Evolutionary conservation across 768 basidiomycete species (phyloP).

Genomic region (Russula vinacea): DNA sequence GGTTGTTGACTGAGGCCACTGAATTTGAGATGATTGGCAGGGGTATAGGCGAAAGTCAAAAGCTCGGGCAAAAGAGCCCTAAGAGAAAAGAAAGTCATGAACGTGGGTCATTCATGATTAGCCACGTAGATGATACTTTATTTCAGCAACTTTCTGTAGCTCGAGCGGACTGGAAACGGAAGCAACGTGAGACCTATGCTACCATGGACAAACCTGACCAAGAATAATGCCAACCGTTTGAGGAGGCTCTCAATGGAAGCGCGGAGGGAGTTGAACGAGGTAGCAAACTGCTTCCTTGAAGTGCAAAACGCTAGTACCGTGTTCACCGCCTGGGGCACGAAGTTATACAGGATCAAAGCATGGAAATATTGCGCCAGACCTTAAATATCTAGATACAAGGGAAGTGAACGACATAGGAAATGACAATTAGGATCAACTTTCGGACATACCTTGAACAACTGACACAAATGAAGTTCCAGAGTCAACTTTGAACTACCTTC

Average conservation of each 20-base stretch:
- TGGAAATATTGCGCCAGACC: slow-evolving; percentile 2
- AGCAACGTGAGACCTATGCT: slow-evolving; percentile 7
- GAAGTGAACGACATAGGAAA: not conserved
- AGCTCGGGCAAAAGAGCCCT: slow-evolving; percentile 81
- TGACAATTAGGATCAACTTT: not conserved
- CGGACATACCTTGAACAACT: slow-evolving; percentile 24
- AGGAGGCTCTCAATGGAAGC: slow-evolving; percentile 78
- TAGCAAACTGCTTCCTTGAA: slow-evolving; percentile 73
- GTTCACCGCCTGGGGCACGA: slow-evolving; percentile 63
- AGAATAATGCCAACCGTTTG: slow-evolving; percentile 53
- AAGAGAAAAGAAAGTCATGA: slow-evolving; percentile 12
- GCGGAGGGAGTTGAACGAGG: slow-evolving; percentile 71
- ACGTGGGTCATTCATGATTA: not conserved
- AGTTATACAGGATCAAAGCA: not conserved
- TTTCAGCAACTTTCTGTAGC: slow-evolving; percentile 71
- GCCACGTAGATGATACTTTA: slow-evolving; percentile 54
- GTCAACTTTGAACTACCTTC: slow-evolving; percentile 28
- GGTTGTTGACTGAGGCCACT: slow-evolving; percentile 48
- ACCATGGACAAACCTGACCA: not conserved
- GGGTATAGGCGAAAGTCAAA: slow-evolving; percentile 79
- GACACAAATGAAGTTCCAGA: not conserved
- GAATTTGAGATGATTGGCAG: slow-evolving; percentile 56
- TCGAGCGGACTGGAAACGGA: slow-evolving; percentile 61
- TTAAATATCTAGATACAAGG: slow-evolving; percentile 20
- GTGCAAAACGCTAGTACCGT: slow-evolving; percentile 87